Evolutionary conservation across 306 rosid genomes (phyloP).

Genomic region (Pterocarpus santalinus): DNA sequence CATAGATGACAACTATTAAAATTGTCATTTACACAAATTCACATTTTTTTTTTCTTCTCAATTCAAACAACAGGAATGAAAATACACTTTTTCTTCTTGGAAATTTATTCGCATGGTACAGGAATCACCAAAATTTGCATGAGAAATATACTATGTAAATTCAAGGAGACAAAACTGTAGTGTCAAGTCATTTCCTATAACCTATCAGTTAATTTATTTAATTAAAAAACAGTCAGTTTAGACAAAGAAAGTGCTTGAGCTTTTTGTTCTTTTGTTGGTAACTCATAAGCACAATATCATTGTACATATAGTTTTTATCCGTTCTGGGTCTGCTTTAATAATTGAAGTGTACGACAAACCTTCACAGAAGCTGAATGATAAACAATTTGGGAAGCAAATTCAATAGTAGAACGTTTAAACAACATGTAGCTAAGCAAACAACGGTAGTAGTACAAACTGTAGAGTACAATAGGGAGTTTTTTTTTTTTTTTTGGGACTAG

Average conservation of each 20-base stretch:
- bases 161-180: not conserved
- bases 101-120: not conserved
- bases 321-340: no score
- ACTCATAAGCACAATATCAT: not conserved
- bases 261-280: not conserved
- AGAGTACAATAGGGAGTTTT: not conserved
- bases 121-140: constrained; percentile 7
- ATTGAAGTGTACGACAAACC: no score
- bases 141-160: not conserved
- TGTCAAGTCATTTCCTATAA: not conserved
- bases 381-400: no score
- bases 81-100: not conserved
- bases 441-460: not conserved
- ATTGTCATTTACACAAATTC: no score
- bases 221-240: not conserved
- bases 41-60: no score
- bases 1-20: no score
- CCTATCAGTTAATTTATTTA: not conserved
- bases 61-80: no score
- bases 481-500: not conserved
- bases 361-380: no score
- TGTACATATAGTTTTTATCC: no score
- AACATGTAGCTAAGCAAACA: not conserved
- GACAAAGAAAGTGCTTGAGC: not conserved
- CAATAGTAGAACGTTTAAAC: no score